Base-by-base conservation (phyloP, 306 rosid species). In the Vigna nakashimae region DNA sequence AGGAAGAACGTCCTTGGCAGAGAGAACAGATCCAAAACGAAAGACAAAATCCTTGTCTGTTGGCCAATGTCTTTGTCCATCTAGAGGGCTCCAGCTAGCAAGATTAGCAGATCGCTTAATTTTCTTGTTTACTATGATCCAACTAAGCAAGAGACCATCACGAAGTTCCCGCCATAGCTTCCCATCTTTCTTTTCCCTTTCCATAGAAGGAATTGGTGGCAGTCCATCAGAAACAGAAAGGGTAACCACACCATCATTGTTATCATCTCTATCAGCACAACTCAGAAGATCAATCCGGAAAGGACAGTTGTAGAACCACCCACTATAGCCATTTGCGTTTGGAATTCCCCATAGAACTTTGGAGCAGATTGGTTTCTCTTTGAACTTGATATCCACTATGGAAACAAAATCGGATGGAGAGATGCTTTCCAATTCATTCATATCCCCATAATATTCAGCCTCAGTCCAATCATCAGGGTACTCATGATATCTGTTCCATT, bases 61-160 rank as follows among this genome's bases (percentile, higher is more conserved):
- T 2, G 98, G 98, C 98, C 98, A 93, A 78, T 93, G 96, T 71
- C 98, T 85, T 63, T 88, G 96, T 70, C 97, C 98, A 5, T 94
- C 94, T 11, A 93, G 85, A 74, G 98, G 96, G 68, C 88, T 84
- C 97, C 98, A 93, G 84, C 98, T 87, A 52, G 98, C 90, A 71
- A 93, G 93, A 86, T 91, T 93, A 7, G 93, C 98, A 53, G 96
- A 92, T 85, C 85, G 93, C 86, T 90, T 91, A 43, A 84, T 89
- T 82, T 86, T 93, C 75, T 59, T 83, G 86, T 93, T 93, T 38
- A 87, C 96, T 17, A 93, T 81, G 20, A 93, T 90, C 97, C 98
- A 93, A 77, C 96, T 90, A 58, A 93, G 93, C 36, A 84, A 82
- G 65, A 91, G 92, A 15, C 96, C 96, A n/a, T 90, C 89, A 4